Evolutionary conservation across 306 rosid species (phyloP), one percentile per base, ranked within the genome.

Genomic region (Cicer yamashitae): DNA sequence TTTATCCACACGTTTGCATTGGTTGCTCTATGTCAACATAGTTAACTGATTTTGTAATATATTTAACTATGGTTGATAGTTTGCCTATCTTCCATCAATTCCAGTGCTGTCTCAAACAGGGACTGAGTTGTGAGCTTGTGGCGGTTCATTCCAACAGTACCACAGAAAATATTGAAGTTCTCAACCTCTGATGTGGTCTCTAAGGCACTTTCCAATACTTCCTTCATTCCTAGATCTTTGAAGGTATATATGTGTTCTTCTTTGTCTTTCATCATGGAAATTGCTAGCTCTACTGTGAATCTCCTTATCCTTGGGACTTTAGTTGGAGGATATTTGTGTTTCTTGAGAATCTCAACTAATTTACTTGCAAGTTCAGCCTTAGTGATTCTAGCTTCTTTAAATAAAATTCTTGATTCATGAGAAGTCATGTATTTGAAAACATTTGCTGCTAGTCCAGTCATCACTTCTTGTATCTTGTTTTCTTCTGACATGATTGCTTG

Each of bases 181-280:
- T 94, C 97, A 22, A 94, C 82, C 84, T 94, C 98, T 68, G 98
- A 88, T 7, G 98, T 94, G 30, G 97, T 94, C 59, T 94, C 96
- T 50, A 89, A 64, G 12, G 90, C 91, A 70, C 75, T 43, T 43
- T 90, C 94, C 53, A 94, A 84, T 77, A 85, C 88, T 77, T 74
- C 79, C 69, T 83, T 88, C 86, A 87, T 66, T 66, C 84, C 91
- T 40, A 86, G 13, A 44, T 82, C 72, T 84, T 77, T 82, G 82
- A 91, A 94, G 17, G 81, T 72, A 1, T 14, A 3, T 53, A 85
- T 70, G 57, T 89, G 89, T 79, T 77, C 79, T 58, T 57, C 78
- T n/a, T 85, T 88, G 80, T 91, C 89, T 76, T 74, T 77, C 98
- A 94, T 91, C 96, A 94, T 90, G 94, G 93, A 94, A 52, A 87